Evolutionary conservation across 768 basidiomycete genomes (phyloP), one percentile per base, ranked within the genome.

Genomic region (Auricularia auricula-judae): DNA sequence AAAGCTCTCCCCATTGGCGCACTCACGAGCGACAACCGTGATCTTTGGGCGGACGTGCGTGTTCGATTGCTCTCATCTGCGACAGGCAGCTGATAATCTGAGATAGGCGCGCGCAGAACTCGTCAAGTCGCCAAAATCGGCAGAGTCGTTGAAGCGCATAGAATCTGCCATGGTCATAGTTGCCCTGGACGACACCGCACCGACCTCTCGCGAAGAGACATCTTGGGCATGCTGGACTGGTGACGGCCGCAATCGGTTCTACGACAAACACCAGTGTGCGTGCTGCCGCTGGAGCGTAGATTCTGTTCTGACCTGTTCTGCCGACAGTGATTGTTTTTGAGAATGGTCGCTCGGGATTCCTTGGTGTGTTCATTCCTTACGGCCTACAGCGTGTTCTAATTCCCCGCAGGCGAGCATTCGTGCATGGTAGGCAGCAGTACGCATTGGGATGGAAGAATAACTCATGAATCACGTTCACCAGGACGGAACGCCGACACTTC

Each of bases 251-350:
- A 97, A 96, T 74, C 79, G 96, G 66, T 99, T 89, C 81, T 98
- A 87, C 72, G 97, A 98, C 79, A 99, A 99, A 76, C 96, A 98
- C 72, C 91, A 98, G 72, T 71, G 92, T 93, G 72, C 39, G 88
- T 80, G 3, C 51, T n/a, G 33, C 58, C 29, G 53, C 18, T 34
- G 63, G n/a, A 12, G 21, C 39, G 3, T 11, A 21, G 33, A 35
- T 60, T 44, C 33, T 16, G 42, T 23, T 51, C 35, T n/a, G 35
- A 29, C 36, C 35, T 3, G 21, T 18, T 2, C 4, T 43, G 23
- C 35, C 29, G 29, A 12, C 71, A 94, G 93, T 98, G 63, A 85
- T 99, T 70, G 91, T 99, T 7, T 96, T 91, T 71, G 92, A 93
- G 65, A 93, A 94, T 69, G 97, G 93, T 58, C 91, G 92, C 43